Percentiles rank a stretch among this genome's conserved stretches.
Conservation (phyloP, 345 rosid genomes). For the Syzygium aromaticum region DNA sequence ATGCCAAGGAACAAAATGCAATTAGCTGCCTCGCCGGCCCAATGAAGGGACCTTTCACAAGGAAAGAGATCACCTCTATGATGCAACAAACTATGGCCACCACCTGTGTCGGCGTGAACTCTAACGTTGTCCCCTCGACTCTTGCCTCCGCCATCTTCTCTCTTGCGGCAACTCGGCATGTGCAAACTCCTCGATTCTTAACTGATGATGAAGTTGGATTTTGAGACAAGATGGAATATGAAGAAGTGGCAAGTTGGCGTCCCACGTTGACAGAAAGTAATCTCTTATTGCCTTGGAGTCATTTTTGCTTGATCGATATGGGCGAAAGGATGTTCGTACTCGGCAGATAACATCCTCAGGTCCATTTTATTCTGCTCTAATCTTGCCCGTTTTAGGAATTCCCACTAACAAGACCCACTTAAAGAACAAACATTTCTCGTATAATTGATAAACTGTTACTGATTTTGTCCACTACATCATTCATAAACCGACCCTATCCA, state of each 20-base stretch:
- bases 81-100: constrained; percentile 69
- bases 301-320: background rate
- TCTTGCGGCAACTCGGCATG: background rate
- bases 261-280: background rate
- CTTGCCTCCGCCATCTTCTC: constrained; percentile 29
- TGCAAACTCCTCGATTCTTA: background rate
- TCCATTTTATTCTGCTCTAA: no score
- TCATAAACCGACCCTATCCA: background rate
- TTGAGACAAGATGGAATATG: background rate
- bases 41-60: constrained; percentile 54
- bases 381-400: background rate
- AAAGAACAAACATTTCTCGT: no score
- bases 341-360: background rate
- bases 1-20: no score
- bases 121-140: constrained; percentile 37
- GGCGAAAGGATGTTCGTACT: background rate
- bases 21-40: constrained; percentile 45
- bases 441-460: background rate
- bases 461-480: background rate
- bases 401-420: background rate
- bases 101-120: constrained; percentile 68
- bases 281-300: background rate
- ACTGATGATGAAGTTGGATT: background rate
- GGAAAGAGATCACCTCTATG: constrained; percentile 55
- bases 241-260: background rate